A percentile compares a stretch with the other conserved stretches of the same genome.
phyloP scores from a whole-genome alignment of 1,284 basidiomycete genomes.

The Chondrostereum purpureum region DNA sequence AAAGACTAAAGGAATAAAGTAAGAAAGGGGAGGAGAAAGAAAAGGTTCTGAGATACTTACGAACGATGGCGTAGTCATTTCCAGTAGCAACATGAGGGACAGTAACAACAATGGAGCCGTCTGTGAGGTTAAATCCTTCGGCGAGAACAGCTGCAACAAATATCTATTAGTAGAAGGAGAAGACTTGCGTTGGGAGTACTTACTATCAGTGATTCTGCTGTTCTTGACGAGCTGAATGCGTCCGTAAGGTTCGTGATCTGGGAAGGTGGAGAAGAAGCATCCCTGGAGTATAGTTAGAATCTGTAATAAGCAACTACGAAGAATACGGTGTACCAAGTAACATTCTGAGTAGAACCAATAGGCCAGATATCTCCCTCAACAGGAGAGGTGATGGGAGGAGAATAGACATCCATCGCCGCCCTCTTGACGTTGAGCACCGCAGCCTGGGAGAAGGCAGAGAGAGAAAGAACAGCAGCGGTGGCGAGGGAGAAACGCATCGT shows the following conservation, averaged over 20 bases:
- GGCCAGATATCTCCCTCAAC: conserved; percentile 31
- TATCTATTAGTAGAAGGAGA: conserved; percentile 11
- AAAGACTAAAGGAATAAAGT: background rate
- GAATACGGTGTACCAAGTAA: conserved; percentile 34
- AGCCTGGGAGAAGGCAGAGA: background rate
- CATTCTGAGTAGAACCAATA: conserved; percentile 32
- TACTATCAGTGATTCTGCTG: conserved; percentile 25
- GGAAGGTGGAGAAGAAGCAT: conserved; percentile 30
- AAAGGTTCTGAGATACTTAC: conserved; percentile 28
- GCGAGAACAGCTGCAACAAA: conserved; percentile 25
- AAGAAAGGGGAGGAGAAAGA: background rate
- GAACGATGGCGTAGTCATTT: conserved; percentile 30
- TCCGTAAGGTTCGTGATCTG: conserved; percentile 43
- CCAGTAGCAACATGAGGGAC: conserved; percentile 29
- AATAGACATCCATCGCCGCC: conserved; percentile 34
- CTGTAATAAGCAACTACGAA: background rate
- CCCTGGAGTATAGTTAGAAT: conserved; percentile 21
- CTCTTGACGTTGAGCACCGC: background rate
- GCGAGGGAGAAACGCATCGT: background rate
- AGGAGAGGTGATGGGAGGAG: conserved; percentile 35
- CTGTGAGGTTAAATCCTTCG: conserved; percentile 31
- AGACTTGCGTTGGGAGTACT: conserved; percentile 8
- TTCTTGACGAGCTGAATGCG: conserved; percentile 32
- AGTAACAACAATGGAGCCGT: conserved; percentile 30
- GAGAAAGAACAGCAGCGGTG: background rate